A percentile compares a stretch with the other conserved stretches of the same genome.
Conservation (phyloP, 2,329 filamentous ascomycete genomes). For the Acrodontium crateriforme region DNA sequence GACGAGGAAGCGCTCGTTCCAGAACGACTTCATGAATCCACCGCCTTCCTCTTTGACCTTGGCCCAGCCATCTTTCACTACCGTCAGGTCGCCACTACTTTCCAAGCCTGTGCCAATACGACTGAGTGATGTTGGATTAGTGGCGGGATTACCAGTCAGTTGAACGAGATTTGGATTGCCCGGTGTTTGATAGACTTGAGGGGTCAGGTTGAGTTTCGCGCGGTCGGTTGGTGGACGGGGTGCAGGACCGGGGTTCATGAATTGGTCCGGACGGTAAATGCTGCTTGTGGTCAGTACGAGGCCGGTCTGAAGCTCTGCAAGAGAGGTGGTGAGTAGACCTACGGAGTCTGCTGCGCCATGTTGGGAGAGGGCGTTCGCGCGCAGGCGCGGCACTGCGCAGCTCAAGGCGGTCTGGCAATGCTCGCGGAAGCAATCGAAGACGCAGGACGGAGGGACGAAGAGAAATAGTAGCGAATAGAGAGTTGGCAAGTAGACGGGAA, state of each 20-base stretch:
- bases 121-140: conserved; percentile 25
- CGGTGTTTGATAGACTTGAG: conserved; percentile 54
- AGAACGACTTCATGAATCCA: conserved; percentile 46
- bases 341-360: no score
- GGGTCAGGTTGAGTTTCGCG: conserved; percentile 61
- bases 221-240: conserved; percentile 77
- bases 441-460: no score
- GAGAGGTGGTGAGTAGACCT: no score
- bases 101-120: conserved; percentile 28
- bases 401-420: no score
- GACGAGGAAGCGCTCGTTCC: conserved; percentile 87
- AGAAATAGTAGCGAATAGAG: no score
- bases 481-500: no score
- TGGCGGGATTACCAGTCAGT: conserved; percentile 11
- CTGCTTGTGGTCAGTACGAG: conserved; percentile 25
- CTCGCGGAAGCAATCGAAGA: no score
- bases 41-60: conserved; percentile 82
- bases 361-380: no score
- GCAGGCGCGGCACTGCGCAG: no score
- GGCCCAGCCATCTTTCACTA: conserved; percentile 55
- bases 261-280: conserved; percentile 51
- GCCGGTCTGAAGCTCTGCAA: no score
- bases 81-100: conserved; percentile 22
- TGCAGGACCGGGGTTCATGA: conserved; percentile 95
- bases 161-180: conserved; percentile 49